Evolutionary conservation across 768 basidiomycete genomes (phyloP).

Genomic region (Mycena rosella): DNA sequence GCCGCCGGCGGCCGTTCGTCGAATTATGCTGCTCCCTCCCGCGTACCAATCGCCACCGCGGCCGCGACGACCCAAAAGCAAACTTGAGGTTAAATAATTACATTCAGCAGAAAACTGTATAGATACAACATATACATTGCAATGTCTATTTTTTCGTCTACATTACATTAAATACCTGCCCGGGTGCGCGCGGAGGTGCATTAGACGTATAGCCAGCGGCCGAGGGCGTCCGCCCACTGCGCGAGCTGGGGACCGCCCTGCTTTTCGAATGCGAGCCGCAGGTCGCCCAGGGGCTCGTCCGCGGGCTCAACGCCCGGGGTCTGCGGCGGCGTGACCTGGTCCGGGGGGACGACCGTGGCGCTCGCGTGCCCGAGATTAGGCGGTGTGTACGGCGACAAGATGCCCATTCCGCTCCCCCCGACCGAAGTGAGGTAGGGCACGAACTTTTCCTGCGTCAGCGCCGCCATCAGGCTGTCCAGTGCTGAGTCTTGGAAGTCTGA

Average conservation of each 20-base stretch:
- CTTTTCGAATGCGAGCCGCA: constrained; percentile 60
- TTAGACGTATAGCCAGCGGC: constrained; percentile 75
- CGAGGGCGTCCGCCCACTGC: constrained; percentile 66
- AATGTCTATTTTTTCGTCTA: constrained; percentile 14
- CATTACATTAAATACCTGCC: not conserved
- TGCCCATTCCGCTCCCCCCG: constrained; percentile 92
- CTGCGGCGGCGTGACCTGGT: constrained; percentile 64
- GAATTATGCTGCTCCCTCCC: too few relatives aligned
- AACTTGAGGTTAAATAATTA: not conserved
- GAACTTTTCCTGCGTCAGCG: constrained; percentile 75
- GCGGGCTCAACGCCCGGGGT: constrained; percentile 51
- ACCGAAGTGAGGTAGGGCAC: constrained; percentile 92
- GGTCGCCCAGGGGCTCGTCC: constrained; percentile 38
- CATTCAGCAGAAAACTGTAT: not conserved
- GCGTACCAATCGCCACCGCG: too few relatives aligned
- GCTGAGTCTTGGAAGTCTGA: constrained; percentile 79
- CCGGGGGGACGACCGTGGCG: constrained; percentile 42
- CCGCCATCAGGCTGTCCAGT: constrained; percentile 69
- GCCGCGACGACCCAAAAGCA: not conserved
- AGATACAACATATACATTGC: constrained; percentile 4
- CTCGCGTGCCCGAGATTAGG: constrained; percentile 48
- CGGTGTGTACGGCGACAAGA: constrained; percentile 73
- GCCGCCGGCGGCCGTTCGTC: too few relatives aligned
- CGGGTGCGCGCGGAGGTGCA: not conserved
- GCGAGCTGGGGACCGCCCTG: constrained; percentile 57